Conservation (phyloP, 1,139 yeast species). For the Nadsonia starkeyi-henricii region DNA sequence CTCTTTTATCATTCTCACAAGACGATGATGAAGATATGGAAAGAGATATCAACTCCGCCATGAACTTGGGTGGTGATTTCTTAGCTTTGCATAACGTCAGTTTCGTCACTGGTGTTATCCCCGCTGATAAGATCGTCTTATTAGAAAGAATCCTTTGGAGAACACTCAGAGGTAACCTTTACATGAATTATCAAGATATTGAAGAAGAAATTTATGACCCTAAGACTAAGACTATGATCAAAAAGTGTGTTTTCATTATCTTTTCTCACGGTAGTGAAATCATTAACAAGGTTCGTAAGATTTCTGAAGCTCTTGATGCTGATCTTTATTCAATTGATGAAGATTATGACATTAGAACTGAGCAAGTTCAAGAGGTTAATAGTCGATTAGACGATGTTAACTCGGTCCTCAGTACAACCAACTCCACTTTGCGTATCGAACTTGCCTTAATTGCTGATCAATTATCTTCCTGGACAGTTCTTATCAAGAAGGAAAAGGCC, state of each 20-base stretch:
- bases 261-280: slow-evolving; percentile 81
- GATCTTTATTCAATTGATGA: slow-evolving; percentile 54
- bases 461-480: slow-evolving; percentile 56
- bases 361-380: slow-evolving; percentile 44
- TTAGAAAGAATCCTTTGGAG: slow-evolving; percentile 89
- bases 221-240: slow-evolving; percentile 33
- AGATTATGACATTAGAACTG: slow-evolving; percentile 38
- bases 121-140: slow-evolving; percentile 51
- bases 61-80: slow-evolving; percentile 4
- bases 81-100: slow-evolving; percentile 25
- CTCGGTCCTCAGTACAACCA: slow-evolving; percentile 57
- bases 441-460: slow-evolving; percentile 67
- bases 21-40: not conserved
- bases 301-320: slow-evolving; percentile 80
- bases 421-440: slow-evolving; percentile 59
- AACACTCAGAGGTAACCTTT: slow-evolving; percentile 77
- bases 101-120: slow-evolving; percentile 77
- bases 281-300: slow-evolving; percentile 51
- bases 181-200: slow-evolving; percentile 57
- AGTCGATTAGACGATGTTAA: slow-evolving; percentile 49
- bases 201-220: slow-evolving; percentile 43
- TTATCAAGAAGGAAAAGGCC: slow-evolving; percentile 54
- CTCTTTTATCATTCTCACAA: not conserved
- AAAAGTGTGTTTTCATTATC: slow-evolving; percentile 65
- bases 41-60: not conserved